Evolutionary conservation across 805 yeast species (phyloP), one percentile per base, ranked within the genome.

Genomic region (Priceomyces melissophilus): DNA sequence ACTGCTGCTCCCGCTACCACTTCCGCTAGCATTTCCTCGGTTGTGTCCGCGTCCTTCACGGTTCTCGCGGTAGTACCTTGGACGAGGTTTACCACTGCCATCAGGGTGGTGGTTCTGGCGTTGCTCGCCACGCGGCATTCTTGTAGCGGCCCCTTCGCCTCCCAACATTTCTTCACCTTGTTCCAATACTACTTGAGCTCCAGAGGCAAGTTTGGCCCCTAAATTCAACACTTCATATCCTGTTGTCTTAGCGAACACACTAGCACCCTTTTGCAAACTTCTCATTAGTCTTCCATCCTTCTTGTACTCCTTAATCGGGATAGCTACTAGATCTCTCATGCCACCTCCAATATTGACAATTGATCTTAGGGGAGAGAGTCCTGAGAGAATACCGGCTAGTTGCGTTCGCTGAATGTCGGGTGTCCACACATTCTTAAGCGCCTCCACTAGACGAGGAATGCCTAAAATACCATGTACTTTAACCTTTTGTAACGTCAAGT

Each of bases 361-460:
- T 0, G 96, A 81, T 46, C 83, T 71, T 4, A 91, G 76, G 0
- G 97, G 91, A 0, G 90, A 83, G 20, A 93, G 65, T 0, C 98
- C 99, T 0, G 89, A 79, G 11, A 93, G 61, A 6, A 93, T 82
- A 2, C 89, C 91, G 6, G 81, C 77, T 10, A 93, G 60, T 61
- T 91, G 98, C 26, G 82, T 82, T n/a, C 77, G 72, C 32, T 81
- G 80, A 43, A 91, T 86, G 58, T 89, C 95, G 0, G 96, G 96
- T 56, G 82, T 77, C 96, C 97, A 93, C 6, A 77, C 67, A n/a
- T 74, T 78, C 42, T 80, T 80, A 30, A 93, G 67, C 11, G 73
- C 57, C 10, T 56, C 53, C 6, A 79, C 75, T 10, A 93, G 55
- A 27, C 76, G 74, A 1, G 82, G 75, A 50, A 84, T 78, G 0